Percentiles rank a stretch among this genome's conserved stretches.
Conservation (phyloP, 352 stramenopile genomes). For the Phytophthora pistaciae region DNA sequence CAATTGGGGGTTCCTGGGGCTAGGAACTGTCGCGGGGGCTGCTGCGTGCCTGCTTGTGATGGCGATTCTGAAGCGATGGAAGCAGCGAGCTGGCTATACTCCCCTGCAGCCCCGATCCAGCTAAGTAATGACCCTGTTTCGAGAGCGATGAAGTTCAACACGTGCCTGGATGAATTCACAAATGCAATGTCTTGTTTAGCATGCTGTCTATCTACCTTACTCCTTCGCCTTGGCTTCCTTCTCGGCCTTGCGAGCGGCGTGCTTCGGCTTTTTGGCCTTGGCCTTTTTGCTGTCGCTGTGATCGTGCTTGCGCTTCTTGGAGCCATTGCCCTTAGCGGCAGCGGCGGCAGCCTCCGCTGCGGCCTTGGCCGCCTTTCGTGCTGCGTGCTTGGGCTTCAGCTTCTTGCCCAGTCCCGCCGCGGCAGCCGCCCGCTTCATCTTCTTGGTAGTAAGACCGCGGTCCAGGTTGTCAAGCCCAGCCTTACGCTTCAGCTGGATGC, state of each 20-base stretch:
- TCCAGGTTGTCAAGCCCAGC: slow-evolving; percentile 22
- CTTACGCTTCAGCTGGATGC: slow-evolving; percentile 78
- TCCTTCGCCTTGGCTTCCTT: slow-evolving; percentile 58
- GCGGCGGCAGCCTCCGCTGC: slow-evolving; percentile 20
- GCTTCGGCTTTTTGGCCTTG: slow-evolving; percentile 78
- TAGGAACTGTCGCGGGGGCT: slow-evolving; percentile 37
- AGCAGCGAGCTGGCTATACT: slow-evolving; percentile 62
- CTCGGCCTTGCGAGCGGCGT: slow-evolving; percentile 70
- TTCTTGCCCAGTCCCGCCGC: slow-evolving; percentile 48
- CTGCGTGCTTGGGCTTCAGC: slow-evolving; percentile 66
- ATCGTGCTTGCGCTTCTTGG: slow-evolving; percentile 39
- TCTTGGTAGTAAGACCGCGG: slow-evolving; percentile 23
- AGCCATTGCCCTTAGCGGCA: slow-evolving; percentile 25
- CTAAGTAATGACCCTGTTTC: slow-evolving; percentile 1
- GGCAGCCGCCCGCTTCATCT: slow-evolving; percentile 41
- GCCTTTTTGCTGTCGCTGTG: slow-evolving; percentile 30
- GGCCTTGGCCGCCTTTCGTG: slow-evolving; percentile 55
- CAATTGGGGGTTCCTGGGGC: slow-evolving; percentile 23
- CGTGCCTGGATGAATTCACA: slow-evolving; percentile 7
- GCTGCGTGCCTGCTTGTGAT: slow-evolving; percentile 32
- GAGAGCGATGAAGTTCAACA: background rate
- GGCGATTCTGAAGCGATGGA: slow-evolving; percentile 48
- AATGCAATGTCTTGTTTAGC: slow-evolving; percentile 25
- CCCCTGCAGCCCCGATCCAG: slow-evolving; percentile 35
- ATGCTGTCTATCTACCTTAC: slow-evolving; percentile 29